phyloP scores from a whole-genome alignment of 176 grass and related monocot genomes.

The Poa pratensis region DNA sequence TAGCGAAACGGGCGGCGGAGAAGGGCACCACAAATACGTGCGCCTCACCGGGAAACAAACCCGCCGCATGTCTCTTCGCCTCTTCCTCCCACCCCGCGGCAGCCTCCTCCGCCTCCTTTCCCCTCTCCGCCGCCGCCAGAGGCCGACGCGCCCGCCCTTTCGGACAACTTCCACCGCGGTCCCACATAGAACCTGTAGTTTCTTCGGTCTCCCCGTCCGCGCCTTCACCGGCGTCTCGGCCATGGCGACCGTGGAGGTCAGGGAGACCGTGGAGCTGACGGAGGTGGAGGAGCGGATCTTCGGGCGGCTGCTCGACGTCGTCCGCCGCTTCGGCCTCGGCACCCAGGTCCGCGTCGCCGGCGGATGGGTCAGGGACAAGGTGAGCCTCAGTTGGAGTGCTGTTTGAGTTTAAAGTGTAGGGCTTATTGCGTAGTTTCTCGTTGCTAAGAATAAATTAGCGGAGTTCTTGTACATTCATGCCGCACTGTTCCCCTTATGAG shows the following conservation, averaged over 20 bases:
- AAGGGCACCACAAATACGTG: constrained; percentile 8
- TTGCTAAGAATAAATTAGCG: neutral
- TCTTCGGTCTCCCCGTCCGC: neutral
- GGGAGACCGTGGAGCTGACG: constrained; percentile 68
- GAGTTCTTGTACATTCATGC: neutral
- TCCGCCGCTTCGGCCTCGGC: constrained; percentile 66
- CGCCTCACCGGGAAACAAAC: neutral
- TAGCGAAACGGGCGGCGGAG: neutral
- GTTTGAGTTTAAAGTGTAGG: neutral
- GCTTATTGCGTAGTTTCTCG: neutral
- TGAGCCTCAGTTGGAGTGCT: neutral
- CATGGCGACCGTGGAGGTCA: constrained; percentile 50
- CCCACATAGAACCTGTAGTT: neutral
- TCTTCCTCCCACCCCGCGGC: constrained; percentile 32
- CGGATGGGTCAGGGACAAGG: constrained; percentile 69
- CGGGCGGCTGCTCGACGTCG: constrained; percentile 70
- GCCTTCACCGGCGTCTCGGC: constrained; percentile 25
- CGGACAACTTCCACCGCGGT: neutral
- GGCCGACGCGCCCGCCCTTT: neutral
- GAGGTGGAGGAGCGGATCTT: constrained; percentile 84
- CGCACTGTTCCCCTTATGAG: neutral
- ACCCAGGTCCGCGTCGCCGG: constrained; percentile 68
- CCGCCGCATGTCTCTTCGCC: constrained; percentile 47
- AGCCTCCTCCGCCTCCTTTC: neutral
- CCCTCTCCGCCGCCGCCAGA: constrained; percentile 23